A percentile compares a stretch with the other conserved stretches of the same genome.
Conservation (phyloP, 176 grass and related monocot species). For the Cenchrus fungigraminus region DNA sequence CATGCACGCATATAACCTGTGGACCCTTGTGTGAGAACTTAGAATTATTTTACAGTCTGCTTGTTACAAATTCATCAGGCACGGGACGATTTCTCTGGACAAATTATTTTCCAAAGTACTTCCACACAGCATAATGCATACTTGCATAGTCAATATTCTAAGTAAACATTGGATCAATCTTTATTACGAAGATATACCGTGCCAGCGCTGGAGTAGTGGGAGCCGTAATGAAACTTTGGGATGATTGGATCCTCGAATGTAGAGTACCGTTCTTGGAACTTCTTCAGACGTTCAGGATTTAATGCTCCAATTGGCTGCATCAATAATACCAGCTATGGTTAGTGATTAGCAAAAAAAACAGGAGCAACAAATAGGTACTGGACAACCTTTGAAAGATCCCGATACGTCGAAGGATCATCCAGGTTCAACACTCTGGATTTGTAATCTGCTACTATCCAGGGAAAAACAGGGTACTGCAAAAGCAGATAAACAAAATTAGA, state of each 20-base stretch:
- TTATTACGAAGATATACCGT: slow-evolving; percentile 66
- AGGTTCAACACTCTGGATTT: slow-evolving; percentile 74
- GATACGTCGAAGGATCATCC: slow-evolving; percentile 75
- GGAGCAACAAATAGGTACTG: slow-evolving; percentile 26
- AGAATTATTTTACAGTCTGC: slow-evolving; percentile 16
- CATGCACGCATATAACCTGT: slow-evolving; percentile 10
- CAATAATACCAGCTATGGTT: slow-evolving; percentile 38
- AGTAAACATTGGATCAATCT: slow-evolving; percentile 31
- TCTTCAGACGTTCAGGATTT: slow-evolving; percentile 81
- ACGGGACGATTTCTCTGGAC: neutral
- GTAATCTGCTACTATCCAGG: slow-evolving; percentile 95
- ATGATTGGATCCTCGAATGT: slow-evolving; percentile 97
- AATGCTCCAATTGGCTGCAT: slow-evolving; percentile 95
- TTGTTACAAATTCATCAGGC: slow-evolving; percentile 10
- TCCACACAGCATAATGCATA: slow-evolving; percentile 3
- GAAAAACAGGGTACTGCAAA: slow-evolving; percentile 98
- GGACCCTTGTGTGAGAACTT: slow-evolving; percentile 17
- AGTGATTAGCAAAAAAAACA: slow-evolving; percentile 32
- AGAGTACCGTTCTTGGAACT: slow-evolving; percentile 97
- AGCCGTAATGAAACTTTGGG: slow-evolving; percentile 98
- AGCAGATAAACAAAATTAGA: slow-evolving; percentile 16
- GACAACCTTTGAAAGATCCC: slow-evolving; percentile 88
- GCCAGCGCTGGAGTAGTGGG: slow-evolving; percentile 99
- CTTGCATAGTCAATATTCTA: slow-evolving; percentile 18
- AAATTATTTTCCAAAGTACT: neutral